These are phyloP conservation scores for Escallonia herrerae DNA, from an alignment of 129 eudicot genomes.

Conservation along the genomic window DNA sequence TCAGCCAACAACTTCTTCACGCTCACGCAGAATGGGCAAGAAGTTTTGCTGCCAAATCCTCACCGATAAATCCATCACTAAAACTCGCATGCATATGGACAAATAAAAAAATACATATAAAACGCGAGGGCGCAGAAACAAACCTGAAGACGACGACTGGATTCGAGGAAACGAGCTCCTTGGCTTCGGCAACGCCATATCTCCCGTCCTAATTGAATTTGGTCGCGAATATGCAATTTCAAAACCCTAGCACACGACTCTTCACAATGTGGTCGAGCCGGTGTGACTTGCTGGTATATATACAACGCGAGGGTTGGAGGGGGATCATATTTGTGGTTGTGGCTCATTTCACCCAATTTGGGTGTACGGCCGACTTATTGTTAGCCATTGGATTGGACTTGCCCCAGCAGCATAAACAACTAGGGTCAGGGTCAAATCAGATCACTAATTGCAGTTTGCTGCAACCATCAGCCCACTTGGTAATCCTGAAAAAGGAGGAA, in stretches of 20 bases:
- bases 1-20: slow-evolving; percentile 70
- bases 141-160: slow-evolving; percentile 84
- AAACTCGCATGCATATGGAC: neutral
- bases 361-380: too few species aligned
- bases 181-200: slow-evolving; percentile 58
- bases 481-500: too few species aligned
- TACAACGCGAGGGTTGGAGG: too few species aligned
- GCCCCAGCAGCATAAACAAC: too few species aligned
- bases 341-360: too few species aligned
- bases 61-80: neutral
- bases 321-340: too few species aligned
- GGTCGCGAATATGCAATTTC: too few species aligned
- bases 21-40: slow-evolving; percentile 61
- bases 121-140: neutral
- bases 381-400: too few species aligned
- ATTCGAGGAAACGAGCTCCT: slow-evolving; percentile 59
- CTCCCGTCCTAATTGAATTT: neutral
- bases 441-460: too few species aligned
- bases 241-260: neutral
- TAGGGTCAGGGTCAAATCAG: too few species aligned
- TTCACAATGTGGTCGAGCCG: neutral
- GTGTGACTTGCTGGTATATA: neutral
- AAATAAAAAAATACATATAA: neutral
- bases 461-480: too few species aligned
- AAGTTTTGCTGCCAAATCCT: slow-evolving; percentile 60